These are phyloP conservation scores for Mallotus nudiflorus DNA, from an alignment of 345 rosid genomes.

Conservation along the genomic window DNA sequence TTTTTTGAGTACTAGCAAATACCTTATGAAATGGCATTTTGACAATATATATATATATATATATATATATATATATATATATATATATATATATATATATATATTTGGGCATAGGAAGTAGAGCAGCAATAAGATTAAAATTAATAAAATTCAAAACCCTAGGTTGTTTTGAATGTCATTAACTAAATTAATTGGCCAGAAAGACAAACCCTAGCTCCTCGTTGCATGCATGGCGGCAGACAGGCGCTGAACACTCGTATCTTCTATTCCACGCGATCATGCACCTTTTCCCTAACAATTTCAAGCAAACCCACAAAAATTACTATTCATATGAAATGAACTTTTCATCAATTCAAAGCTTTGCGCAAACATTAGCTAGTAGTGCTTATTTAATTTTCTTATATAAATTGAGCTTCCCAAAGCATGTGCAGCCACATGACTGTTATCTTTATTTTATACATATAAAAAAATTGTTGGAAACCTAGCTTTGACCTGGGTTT, in stretches of 20 bases:
- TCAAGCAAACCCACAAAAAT: conserved; percentile 11
- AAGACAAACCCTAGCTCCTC: conserved; percentile 30
- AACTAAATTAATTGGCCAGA: conserved; percentile 9
- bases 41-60: not conserved
- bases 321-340: not conserved
- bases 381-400: too few species aligned
- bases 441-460: conserved; percentile 14
- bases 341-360: conserved; percentile 14
- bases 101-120: conserved; percentile 6
- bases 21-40: too few species aligned
- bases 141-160: not conserved
- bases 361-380: too few species aligned
- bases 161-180: not conserved
- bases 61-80: too few species aligned
- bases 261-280: conserved; percentile 53
- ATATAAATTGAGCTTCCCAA: conserved; percentile 33
- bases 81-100: too few species aligned
- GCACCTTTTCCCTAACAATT: conserved; percentile 23
- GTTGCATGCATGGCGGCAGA: conserved; percentile 66
- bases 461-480: conserved; percentile 17
- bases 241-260: conserved; percentile 44
- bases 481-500: conserved; percentile 40
- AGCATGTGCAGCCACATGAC: conserved; percentile 19
- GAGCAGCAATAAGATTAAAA: not conserved
- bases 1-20: too few species aligned